Base-by-base conservation (phyloP, 129 eudicot species). In the Lonicera japonica region DNA sequence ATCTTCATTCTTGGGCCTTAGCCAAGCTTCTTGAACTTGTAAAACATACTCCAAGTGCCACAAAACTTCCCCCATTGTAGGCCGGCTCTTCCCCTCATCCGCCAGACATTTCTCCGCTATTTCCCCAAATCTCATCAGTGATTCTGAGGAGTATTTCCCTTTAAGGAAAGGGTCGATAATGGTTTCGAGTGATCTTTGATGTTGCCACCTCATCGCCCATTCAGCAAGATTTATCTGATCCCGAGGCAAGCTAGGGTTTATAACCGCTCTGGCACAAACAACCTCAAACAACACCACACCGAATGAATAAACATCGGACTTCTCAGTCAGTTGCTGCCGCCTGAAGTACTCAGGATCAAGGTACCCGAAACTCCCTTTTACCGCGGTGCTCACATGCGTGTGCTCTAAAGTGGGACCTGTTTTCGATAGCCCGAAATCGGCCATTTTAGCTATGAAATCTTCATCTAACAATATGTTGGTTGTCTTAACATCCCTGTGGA, bases 351-450 rank as follows among this genome's bases (percentile, higher is more conserved):
- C 84, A 4, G 80, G 84, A 41, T 79, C 84, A 0, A 79, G 74
- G 57, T 79, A 79, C 11, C 84, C 84, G 47, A 79, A 79, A 56
- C 84, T 79, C 6, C 84, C 84, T 21, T 60, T 87, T 15, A 87
- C 95, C 0, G 88, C 95, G 0, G 95, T 88, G 66, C 96, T 88
- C 21, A 88, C 96, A 24, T 88, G 96, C 17, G 96, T 88, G 57
- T 88, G 88, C 61, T 88, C 96, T 60, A 88, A 63, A 14, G 92
- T 51, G 10, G 92, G 96, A 17, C 92, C 96, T 0, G 83, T 79
- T 74, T 83, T 88, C 8, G 96, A 88, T 12, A 88, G 75, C 74
- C 96, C 96, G 25, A 88, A 88, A 69, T 88, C 96, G 0, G 96
- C 86, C 63, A 88, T 79, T 72, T 88, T 88, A 0, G 96, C 92